A percentile compares a stretch with the other conserved stretches of the same genome.
phyloP scores from a whole-genome alignment of 1,139 yeast species.

The Candida tetrigidarum region DNA sequence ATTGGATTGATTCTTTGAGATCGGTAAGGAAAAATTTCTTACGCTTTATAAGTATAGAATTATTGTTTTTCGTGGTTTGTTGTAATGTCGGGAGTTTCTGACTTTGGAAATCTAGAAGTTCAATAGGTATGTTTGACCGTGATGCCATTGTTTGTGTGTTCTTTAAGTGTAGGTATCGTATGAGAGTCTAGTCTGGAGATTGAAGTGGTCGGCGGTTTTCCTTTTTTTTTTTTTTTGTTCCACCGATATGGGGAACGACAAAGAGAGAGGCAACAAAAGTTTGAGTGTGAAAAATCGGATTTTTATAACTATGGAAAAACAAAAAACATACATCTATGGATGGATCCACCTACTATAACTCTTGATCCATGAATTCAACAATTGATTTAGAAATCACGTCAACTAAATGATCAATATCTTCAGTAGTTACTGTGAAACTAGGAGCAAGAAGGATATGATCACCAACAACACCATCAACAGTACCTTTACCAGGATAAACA shows the following conservation, averaged over 20 bases:
- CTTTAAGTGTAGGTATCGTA: not conserved
- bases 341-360: not conserved
- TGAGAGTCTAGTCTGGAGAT: not conserved
- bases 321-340: too few species aligned
- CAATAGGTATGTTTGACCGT: not conserved
- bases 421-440: constrained; percentile 47
- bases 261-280: too few species aligned
- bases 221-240: not conserved
- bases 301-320: too few species aligned
- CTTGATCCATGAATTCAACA: constrained; percentile 1
- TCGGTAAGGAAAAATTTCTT: constrained; percentile 43
- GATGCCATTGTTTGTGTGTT: not conserved
- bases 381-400: constrained; percentile 7
- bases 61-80: constrained; percentile 40
- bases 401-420: constrained; percentile 38
- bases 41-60: constrained; percentile 40
- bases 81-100: constrained; percentile 42
- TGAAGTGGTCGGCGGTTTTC: not conserved
- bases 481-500: constrained; percentile 49
- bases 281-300: too few species aligned
- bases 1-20: constrained; percentile 32
- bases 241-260: too few species aligned
- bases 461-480: constrained; percentile 35
- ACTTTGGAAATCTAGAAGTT: constrained; percentile 31
- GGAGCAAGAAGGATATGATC: constrained; percentile 59